Evolutionary conservation across 805 yeast species (phyloP).

Genomic region (Alloascoidea hylecoeti): DNA sequence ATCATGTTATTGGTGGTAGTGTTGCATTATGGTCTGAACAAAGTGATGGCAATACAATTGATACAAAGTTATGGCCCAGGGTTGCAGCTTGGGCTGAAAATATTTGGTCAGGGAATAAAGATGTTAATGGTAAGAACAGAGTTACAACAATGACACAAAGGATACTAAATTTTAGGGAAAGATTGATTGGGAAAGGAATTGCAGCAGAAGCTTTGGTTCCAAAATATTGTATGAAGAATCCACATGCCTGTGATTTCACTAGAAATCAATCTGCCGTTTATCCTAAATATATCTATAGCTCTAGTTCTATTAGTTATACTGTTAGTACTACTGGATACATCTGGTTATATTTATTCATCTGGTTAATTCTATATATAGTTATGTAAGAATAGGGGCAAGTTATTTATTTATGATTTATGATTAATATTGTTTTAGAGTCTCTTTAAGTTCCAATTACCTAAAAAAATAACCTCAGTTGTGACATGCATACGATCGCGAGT

Average conservation of each 20-base stretch:
- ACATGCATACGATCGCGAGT: too few relatives aligned
- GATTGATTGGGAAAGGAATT: conserved; percentile 21
- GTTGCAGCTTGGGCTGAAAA: conserved; percentile 26
- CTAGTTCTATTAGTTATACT: too few relatives aligned
- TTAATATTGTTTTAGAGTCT: too few relatives aligned
- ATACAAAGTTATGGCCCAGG: conserved; percentile 24
- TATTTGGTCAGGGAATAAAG: conserved; percentile 26
- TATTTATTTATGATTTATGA: too few relatives aligned
- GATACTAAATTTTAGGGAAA: conserved; percentile 24
- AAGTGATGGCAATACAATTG: conserved; percentile 18
- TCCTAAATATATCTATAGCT: too few relatives aligned
- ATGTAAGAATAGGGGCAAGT: too few relatives aligned
- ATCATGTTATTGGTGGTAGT: conserved; percentile 23
- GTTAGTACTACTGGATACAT: too few relatives aligned
- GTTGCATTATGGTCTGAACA: conserved; percentile 26
- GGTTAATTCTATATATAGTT: too few relatives aligned
- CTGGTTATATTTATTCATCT: too few relatives aligned
- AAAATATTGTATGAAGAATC: conserved; percentile 20
- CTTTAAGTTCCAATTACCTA: too few relatives aligned
- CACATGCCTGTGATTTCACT: conserved; percentile 22
- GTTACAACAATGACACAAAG: conserved; percentile 19
- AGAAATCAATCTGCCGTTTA: background rate
- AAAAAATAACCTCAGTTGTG: too few relatives aligned
- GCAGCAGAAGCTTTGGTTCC: conserved; percentile 22
- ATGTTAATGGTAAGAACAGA: conserved; percentile 16